These are phyloP conservation scores for Chlorella ohadii DNA, from an alignment of 139 green algal genomes.

Conservation along the genomic window DNA sequence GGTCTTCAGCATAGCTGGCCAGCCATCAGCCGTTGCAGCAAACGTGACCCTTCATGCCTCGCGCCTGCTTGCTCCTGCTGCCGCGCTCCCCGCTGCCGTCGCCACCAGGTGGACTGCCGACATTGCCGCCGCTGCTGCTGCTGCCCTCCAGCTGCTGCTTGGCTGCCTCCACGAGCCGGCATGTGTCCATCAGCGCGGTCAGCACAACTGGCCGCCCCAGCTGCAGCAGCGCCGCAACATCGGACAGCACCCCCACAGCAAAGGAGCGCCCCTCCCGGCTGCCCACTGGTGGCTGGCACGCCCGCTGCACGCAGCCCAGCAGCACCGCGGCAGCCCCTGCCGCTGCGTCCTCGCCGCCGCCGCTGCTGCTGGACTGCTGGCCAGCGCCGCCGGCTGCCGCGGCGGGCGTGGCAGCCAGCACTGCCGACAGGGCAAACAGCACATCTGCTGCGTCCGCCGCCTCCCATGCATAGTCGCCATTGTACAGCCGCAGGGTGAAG, in stretches of 20 bases:
- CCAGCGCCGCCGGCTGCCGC: background rate
- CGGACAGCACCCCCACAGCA: constrained; percentile 51
- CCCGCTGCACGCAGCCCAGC: constrained; percentile 32
- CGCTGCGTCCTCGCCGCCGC: background rate
- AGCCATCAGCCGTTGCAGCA: too few relatives aligned
- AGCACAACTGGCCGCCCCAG: constrained; percentile 50
- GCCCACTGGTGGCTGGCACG: constrained; percentile 20
- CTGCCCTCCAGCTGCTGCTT: background rate
- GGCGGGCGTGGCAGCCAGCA: background rate
- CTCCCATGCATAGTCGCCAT: constrained; percentile 54
- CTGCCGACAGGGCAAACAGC: constrained; percentile 27
- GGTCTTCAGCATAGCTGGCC: background rate
- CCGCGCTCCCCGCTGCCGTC: background rate
- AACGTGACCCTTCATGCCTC: too few relatives aligned
- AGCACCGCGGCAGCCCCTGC: constrained; percentile 12
- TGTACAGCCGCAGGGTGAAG: constrained; percentile 53
- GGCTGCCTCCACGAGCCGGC: constrained; percentile 42
- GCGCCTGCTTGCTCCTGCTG: background rate
- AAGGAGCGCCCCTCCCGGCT: background rate
- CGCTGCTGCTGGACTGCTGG: too few relatives aligned
- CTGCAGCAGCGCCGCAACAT: constrained; percentile 52
- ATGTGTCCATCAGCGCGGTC: constrained; percentile 56
- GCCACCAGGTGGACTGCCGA: background rate
- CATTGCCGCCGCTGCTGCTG: background rate
- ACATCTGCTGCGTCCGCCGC: constrained; percentile 25